Evolutionary conservation across 352 stramenopile species (phyloP).

Genomic region (Phytopythium kandeliae): DNA sequence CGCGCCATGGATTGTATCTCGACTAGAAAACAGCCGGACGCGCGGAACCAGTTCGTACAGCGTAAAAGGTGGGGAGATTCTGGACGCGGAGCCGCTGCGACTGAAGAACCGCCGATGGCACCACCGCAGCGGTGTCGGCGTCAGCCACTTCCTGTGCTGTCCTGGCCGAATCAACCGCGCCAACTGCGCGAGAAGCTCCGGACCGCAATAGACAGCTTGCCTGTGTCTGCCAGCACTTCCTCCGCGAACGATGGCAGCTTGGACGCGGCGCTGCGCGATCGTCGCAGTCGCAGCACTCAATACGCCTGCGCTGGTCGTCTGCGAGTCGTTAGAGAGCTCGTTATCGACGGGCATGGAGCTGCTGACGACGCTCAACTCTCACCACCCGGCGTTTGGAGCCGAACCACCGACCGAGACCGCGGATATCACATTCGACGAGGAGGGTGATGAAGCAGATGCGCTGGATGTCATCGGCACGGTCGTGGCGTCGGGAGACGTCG

Average conservation of each 20-base stretch:
- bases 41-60: too few species aligned
- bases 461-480: background rate
- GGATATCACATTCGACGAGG: conserved; percentile 6
- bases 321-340: conserved; percentile 19
- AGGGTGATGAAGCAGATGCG: conserved; percentile 6
- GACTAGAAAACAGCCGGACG: too few species aligned
- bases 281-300: background rate
- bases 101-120: too few species aligned
- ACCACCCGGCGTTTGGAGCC: conserved; percentile 24
- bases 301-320: background rate
- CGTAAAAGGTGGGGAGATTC: too few species aligned
- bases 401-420: conserved; percentile 23
- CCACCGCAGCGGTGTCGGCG: background rate
- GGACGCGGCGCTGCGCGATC: background rate
- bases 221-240: too few species aligned
- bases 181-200: too few species aligned
- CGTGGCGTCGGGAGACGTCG: conserved; percentile 11
- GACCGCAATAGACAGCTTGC: too few species aligned
- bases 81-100: too few species aligned
- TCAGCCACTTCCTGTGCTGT: background rate
- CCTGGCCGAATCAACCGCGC: background rate
- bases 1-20: too few species aligned
- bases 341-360: conserved; percentile 15
- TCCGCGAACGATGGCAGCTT: background rate
- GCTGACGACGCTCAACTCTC: conserved; percentile 21